Percentiles rank a stretch among this genome's conserved stretches.
These are phyloP conservation scores for Epichloe baconii DNA, from an alignment of 2,329 filamentous ascomycete species.

Conservation along the genomic window DNA sequence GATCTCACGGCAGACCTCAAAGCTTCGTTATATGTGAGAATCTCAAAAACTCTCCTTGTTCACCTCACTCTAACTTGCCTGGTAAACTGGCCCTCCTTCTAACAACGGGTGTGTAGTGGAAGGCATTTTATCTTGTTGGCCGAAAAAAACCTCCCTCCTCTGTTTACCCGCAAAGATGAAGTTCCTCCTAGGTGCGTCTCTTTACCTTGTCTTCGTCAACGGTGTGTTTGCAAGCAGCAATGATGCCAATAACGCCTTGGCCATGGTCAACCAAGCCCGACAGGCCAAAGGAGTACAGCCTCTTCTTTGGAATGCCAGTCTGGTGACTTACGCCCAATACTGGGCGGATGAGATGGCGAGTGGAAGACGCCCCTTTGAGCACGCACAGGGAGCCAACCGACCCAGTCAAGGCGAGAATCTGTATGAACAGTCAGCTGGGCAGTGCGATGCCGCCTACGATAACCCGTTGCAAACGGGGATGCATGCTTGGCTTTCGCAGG, in stretches of 20 bases:
- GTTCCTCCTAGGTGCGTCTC: neutral
- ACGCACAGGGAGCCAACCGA: constrained; percentile 17
- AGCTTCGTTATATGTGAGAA: no score
- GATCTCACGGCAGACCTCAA: no score
- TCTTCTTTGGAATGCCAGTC: constrained; percentile 17
- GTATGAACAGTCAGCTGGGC: constrained; percentile 17
- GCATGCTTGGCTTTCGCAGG: constrained; percentile 19
- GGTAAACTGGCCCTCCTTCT: neutral
- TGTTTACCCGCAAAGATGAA: constrained; percentile 1
- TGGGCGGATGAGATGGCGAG: constrained; percentile 23
- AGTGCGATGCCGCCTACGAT: constrained; percentile 17
- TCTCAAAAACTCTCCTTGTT: no score
- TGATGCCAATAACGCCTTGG: constrained; percentile 14
- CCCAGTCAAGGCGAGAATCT: constrained; percentile 23
- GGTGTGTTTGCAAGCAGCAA: constrained; percentile 9
- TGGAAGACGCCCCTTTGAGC: constrained; percentile 17
- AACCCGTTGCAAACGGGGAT: constrained; percentile 18
- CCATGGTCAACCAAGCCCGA: constrained; percentile 20
- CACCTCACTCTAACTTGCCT: neutral
- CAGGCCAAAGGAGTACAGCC: constrained; percentile 14
- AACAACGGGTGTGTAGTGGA: neutral
- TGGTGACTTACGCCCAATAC: constrained; percentile 19
- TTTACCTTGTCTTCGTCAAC: constrained; percentile 5
- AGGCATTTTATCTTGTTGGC: no score
- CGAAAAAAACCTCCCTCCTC: no score